Base-by-base conservation (phyloP, 2,329 filamentous ascomycete species). In the Trichoderma pleuroti region DNA sequence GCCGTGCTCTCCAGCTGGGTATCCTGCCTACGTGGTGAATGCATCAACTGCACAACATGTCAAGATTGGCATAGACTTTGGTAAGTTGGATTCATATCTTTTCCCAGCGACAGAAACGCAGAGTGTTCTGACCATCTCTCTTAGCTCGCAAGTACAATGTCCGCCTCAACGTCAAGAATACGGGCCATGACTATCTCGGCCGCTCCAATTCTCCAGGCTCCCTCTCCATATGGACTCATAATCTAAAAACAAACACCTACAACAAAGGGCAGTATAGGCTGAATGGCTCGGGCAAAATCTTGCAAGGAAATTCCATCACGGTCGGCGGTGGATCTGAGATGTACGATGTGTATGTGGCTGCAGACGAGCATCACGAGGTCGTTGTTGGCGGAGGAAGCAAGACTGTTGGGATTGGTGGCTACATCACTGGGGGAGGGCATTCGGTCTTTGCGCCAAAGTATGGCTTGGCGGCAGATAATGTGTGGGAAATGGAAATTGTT, bases 381-480 rank as follows among this genome's bases (percentile, higher is more conserved):
- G 79, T 90, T 5, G 85, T 91, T 0, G 86, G 85, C 1, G 89
- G 88, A 2, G 83, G 83, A 3, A 84, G 83, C 46, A 84, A 83
- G 56, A 85, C 85, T 0, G 89, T 92, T 2, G 86, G 87, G 0
- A 81, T 88, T 0, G 88, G 88, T 8, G 90, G 89, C 0, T 92
- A 88, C 66, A 80, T 85, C 3, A 87, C 88, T 16, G 89, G 88
- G 0, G 90, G 87, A 2, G 90, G 90, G 0, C 89, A 92, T 76
- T 85, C 83, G 0, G 77, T 86, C 0, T 78, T 91, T 1, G 79
- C 81, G 0, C 84, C 87, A 0, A 81, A 79, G 1, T 86, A 86
- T 72, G 90, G 90, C 0, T 78, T 92, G n/a, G 89, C 80, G 2
- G 87, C 86, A 1, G 90, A 92, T 73, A 85, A 91, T 54, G 86